Base-by-base conservation (phyloP, 2,329 filamentous ascomycete genomes). In the Colletotrichum lini region DNA sequence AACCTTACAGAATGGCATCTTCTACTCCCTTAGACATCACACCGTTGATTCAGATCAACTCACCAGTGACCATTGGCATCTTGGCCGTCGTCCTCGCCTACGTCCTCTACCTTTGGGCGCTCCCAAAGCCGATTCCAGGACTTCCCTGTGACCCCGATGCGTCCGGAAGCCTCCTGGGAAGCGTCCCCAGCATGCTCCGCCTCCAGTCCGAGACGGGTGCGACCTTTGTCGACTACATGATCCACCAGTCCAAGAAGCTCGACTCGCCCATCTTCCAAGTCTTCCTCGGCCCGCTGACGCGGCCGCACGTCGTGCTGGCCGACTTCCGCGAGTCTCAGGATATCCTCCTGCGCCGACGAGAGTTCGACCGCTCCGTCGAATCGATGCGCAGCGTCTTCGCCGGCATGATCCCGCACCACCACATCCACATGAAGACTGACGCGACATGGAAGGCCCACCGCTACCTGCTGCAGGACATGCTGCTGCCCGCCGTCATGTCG, bases 401-500 rank as follows among this genome's bases (percentile, higher is more conserved):
- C 18, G 67, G 67, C 1, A 50, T 50, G 16, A 35, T 44, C n/a
- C 80, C 79, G 0, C 64, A 79, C 44, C 77, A 80, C 60, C 82
- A 83, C 59, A 78, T 79, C 26, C 73, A 77, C 54, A 63, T 74
- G 61, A 78, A 77, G 2, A 77, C 75, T 0, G 78, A 80, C 23
- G 69, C 77, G 0, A 74, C 73, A 15, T 83, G 78, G 74, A 79
- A 78, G 72, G 62, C 75, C 6, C 77, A 81, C 56, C 77, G 80
- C 6, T 78, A 78, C 21, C 75, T 83, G 8, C 74, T 83, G 52
- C 79, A 80, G 38, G 78, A 84, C 65, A 72, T 82, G 21, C 83
- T 84, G 81, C 74, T 78, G 5, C 78, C 78, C 1, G 75, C 74
- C 0, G 84, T 83, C 58, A 72, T 84, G 9, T 76, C 73, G 30